A percentile compares a stretch with the other conserved stretches of the same genome.
Conservation (phyloP, 306 rosid genomes). For the Fagus sylvatica region DNA sequence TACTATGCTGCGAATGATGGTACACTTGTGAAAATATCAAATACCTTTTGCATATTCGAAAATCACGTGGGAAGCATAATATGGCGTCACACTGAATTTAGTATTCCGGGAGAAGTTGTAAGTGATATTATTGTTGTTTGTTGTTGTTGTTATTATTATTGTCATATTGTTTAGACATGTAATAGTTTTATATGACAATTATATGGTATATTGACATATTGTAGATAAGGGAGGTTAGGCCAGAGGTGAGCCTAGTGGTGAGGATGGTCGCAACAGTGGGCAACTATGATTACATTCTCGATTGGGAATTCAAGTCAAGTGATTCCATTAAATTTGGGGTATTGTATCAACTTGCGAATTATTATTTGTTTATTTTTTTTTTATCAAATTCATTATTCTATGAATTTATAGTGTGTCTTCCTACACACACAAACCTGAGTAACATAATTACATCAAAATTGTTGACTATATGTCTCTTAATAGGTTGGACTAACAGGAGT, state of each 20-base stretch:
- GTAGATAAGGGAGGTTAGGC: slow-evolving; percentile 47
- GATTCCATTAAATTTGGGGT: slow-evolving; percentile 60
- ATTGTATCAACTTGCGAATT: background rate
- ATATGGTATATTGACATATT: too few relatives aligned
- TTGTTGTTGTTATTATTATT: too few relatives aligned
- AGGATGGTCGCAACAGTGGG: slow-evolving; percentile 48
- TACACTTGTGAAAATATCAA: slow-evolving; percentile 36
- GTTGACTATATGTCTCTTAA: too few relatives aligned
- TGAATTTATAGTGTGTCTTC: too few relatives aligned
- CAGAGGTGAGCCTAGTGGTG: slow-evolving; percentile 51
- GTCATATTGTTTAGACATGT: too few relatives aligned
- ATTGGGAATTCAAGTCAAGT: slow-evolving; percentile 61
- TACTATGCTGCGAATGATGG: slow-evolving; percentile 43
- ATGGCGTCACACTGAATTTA: slow-evolving; percentile 72
- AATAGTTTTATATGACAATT: too few relatives aligned
- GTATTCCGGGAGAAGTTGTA: slow-evolving; percentile 30
- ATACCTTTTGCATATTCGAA: slow-evolving; percentile 70
- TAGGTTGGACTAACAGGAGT: slow-evolving; percentile 58
- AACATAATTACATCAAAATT: too few relatives aligned
- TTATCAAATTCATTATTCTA: background rate
- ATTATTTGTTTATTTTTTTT: too few relatives aligned
- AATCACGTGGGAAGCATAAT: slow-evolving; percentile 43
- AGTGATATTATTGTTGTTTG: background rate
- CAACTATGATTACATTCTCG: slow-evolving; percentile 54
- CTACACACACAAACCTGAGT: too few relatives aligned